phyloP scores from a whole-genome alignment of 331 rosid genomes.

The Quercus lobata region DNA sequence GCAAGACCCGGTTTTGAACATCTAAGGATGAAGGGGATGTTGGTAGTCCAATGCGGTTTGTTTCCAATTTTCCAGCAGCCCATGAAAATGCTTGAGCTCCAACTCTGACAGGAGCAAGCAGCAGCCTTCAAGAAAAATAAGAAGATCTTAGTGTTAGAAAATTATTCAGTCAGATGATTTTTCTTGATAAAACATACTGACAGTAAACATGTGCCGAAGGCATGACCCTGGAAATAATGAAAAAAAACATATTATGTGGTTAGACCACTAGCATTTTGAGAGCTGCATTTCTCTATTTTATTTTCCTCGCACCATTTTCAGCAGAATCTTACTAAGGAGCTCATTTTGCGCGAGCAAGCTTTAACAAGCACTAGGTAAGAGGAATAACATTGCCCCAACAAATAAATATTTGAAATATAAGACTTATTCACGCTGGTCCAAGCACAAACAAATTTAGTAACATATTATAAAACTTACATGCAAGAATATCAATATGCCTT shows the following conservation, averaged over 20 bases:
- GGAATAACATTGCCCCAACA: not conserved
- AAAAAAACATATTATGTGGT: no score
- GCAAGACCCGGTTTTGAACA: conserved; percentile 88
- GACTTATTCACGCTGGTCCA: not conserved
- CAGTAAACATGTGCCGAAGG: no score
- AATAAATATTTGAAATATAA: not conserved
- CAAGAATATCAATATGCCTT: not conserved
- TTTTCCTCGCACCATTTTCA: not conserved
- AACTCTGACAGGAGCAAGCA: conserved; percentile 61
- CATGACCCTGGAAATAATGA: no score
- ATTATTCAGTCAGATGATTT: not conserved
- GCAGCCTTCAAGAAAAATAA: conserved; percentile 42
- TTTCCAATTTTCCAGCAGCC: conserved; percentile 85
- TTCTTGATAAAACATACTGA: not conserved
- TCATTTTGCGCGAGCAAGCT: not conserved
- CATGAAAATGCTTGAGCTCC: conserved; percentile 80
- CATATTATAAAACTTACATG: not conserved
- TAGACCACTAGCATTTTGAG: not conserved
- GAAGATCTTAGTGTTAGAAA: not conserved
- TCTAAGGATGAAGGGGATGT: conserved; percentile 90
- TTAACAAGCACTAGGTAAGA: not conserved
- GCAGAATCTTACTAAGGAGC: not conserved
- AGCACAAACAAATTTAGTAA: not conserved
- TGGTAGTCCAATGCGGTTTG: conserved; percentile 73
- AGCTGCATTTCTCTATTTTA: not conserved